Evolutionary conservation across 352 stramenopile genomes (phyloP), one percentile per base, ranked within the genome.

Genomic region (Pythium dissimile): DNA sequence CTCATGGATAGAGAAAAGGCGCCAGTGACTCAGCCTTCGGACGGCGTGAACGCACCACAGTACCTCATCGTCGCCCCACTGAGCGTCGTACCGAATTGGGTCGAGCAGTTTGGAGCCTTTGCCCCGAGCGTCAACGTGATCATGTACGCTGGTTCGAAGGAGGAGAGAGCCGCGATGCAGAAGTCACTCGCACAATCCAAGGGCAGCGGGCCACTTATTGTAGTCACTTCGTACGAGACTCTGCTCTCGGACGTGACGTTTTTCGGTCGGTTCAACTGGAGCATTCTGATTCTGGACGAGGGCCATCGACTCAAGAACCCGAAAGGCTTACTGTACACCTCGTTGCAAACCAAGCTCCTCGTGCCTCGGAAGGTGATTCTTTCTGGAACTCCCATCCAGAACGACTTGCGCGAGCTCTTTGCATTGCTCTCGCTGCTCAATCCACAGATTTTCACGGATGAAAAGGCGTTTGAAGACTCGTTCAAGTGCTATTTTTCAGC

Each of bases 341-440:
- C 71, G 30, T 60, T 93, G 26, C 58, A 71, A 27, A 77, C 69
- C 5, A 73, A 46, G 39, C 56, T 81, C 2, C 67, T 46, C 11
- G 59, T 71, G 7, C 62, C 55, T 18, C 69, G 67, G 61, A 92
- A 73, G 72, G 69, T 67, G 63, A 76, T 92, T 65, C 58, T 86
- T 15, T 95, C 68, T n/a, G 89, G 89, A 9, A 97, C 88, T 13
- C 88, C 89, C 4, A 84, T 97, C 48, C 86, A 97, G 47, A 97
- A 96, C 48, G 77, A 82, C 26, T 54, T 96, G 13, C 53, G 87
- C 13, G 89, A 97, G 52, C 70, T 97, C 5, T 92, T 87, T 55
- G 80, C 83, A 7, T 66, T 95, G 44, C 55, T 94, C 26, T 78
- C 81, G 18, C 64, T 92, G 32, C 62, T 92, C 31, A 95, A 98